Conservation (phyloP, 2,329 filamentous ascomycete species). For the Lomentospora prolificans region DNA sequence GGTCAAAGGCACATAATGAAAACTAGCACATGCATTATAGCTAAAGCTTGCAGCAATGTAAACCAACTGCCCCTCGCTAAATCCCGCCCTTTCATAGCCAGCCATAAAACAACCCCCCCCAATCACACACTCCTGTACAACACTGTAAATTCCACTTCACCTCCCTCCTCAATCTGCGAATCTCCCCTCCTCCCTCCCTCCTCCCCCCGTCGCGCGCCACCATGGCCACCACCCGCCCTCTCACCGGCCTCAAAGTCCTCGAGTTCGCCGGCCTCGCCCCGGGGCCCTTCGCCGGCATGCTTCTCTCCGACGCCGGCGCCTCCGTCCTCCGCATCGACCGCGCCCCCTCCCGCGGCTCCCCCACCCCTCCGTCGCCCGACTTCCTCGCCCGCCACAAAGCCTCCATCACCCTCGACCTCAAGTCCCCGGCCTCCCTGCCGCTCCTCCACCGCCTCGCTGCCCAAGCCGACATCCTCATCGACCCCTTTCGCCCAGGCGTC, state of each 20-base stretch:
- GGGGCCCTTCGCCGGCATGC: conserved; percentile 82
- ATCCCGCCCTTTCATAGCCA: no score
- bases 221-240: conserved; percentile 2
- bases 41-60: no score
- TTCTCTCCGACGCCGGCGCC: conserved; percentile 84
- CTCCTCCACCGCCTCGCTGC: conserved; percentile 57
- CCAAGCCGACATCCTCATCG: conserved; percentile 70
- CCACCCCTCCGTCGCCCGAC: conserved; percentile 43
- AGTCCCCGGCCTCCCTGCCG: conserved; percentile 50
- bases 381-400: conserved; percentile 71
- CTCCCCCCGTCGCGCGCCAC: background rate
- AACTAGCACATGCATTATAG: no score
- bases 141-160: no score
- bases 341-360: conserved; percentile 32
- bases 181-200: background rate
- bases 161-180: no score
- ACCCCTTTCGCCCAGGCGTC: conserved; percentile 86
- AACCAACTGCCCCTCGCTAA: no score
- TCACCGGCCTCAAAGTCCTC: conserved; percentile 42
- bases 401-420: conserved; percentile 73
- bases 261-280: conserved; percentile 50
- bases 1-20: no score
- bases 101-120: no score
- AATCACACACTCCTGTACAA: no score
- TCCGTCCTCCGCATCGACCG: conserved; percentile 81